phyloP scores from a whole-genome alignment of 768 basidiomycete genomes.

The Pulveroboletus sp. region DNA sequence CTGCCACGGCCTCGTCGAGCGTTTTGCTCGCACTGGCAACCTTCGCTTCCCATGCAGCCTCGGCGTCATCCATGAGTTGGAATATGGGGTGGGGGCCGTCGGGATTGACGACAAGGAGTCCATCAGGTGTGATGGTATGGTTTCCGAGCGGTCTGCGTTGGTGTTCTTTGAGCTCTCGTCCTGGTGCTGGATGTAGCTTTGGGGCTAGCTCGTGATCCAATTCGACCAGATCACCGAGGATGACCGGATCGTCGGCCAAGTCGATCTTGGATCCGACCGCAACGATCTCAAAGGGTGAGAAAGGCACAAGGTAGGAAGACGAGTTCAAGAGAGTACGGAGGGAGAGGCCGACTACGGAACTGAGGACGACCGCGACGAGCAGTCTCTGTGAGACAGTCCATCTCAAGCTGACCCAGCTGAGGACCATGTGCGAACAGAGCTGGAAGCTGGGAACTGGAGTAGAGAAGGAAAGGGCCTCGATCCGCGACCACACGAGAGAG shows the following conservation, averaged over 20 bases:
- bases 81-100: conserved; percentile 41
- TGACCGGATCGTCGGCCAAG: neutral
- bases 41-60: conserved; percentile 35
- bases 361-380: neutral
- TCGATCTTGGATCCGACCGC: neutral
- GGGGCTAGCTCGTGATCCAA: neutral
- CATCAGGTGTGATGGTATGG: conserved; percentile 26
- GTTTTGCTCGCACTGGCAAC: conserved; percentile 32
- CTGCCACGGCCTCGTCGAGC: conserved; percentile 33
- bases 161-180: neutral
- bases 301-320: no score
- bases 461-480: no score
- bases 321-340: neutral
- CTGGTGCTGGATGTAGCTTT: neutral
- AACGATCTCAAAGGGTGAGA: neutral
- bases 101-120: conserved; percentile 33
- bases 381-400: neutral
- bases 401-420: neutral
- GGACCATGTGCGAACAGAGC: neutral
- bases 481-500: no score
- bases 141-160: neutral
- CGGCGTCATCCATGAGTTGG: conserved; percentile 36
- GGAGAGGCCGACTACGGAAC: neutral
- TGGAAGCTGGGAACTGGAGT: no score
- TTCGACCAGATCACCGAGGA: neutral